Base-by-base conservation (phyloP, 148 eudicot genomes). In the Vaccinium vitisidaea region DNA sequence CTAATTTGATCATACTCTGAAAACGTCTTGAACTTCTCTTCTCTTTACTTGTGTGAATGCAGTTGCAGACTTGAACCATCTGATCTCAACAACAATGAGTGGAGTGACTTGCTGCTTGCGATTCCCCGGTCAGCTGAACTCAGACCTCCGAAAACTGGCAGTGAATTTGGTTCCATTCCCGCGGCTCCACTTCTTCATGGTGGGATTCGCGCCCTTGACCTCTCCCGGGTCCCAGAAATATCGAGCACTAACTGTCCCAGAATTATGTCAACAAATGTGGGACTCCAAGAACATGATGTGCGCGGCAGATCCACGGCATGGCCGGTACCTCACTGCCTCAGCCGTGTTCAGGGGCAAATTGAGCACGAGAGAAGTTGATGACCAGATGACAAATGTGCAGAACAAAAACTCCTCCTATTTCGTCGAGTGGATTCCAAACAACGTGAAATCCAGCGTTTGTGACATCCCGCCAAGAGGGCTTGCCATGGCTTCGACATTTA, bases 251-350 rank as follows among this genome's bases (percentile, higher is more conserved):
- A 53, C 85, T 1, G 88, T 86, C 49, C 78, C 88, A 2, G 88
- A 86, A 46, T 83, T 86, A 49, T 69, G 83, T n/a, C 85, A 86
- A 30, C 88, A 86, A 59, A 88, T 88, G 90, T 88, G 90, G 90
- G 90, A 88, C 39, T 49, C 90, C 25, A 88, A 86, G 48, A 88
- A 88, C 90, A 88, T 88, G 90, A 88, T 88, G 90, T 88, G 90
- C 6, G 90, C 90, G 6, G 90, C 90, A 6, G 90, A 88, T 67
- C 90, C 90, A 0, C 74, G 88, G 12, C 82, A 83, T 27, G 88
- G 88, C 43, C 88, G 88, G 12, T 83, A 83, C 80, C 88, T 86
- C 61, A 86, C 88, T 6, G 88, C 88, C 19, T 86, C 88, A 8
- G 88, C 88, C 53, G 15, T 86, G 55, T 86, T 83, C 53, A 50